Evolutionary conservation across 2,329 filamentous ascomycete genomes (phyloP), one percentile per base, ranked within the genome.

Genomic region (Diaporthe destruens): DNA sequence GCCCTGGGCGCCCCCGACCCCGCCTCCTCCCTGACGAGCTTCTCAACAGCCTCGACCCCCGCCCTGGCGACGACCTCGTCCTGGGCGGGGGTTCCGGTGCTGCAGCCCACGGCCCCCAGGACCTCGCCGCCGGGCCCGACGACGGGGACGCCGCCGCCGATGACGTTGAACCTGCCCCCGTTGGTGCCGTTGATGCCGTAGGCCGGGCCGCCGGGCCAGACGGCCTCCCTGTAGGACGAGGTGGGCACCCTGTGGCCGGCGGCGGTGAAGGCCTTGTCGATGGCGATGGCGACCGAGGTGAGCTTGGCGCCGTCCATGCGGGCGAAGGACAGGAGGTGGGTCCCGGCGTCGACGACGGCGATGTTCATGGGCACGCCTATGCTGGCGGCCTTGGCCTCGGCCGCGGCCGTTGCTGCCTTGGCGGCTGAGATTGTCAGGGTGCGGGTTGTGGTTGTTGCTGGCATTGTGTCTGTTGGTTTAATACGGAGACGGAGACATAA

Each of bases 301-400:
- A 72, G 61, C 53, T 72, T 72, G 18, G 70, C 70, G 42, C 61
- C 61, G 70, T 59, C 61, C 70, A 72, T 72, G 29, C 70, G 70
- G 16, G 53, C 12, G 61, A 72, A 72, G 32, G 51, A 42, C 16
- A 72, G 53, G 6, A 72, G 70, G 53, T 72, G 70, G 2, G 70
- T 72, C 2, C 25, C 47, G 42, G 51, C 56, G 44, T 72, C 70
- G 9, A 72, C 70, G 25, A 72, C 34, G 9, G 70, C 70, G 53
- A 72, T 72, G 61, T 72, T 72, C 70, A 72, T 72, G 20, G 70
- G 70, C 2, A 72, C 61, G 16, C 70, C 70, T 36, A 72, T 57
- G 9, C 51, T 47, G 42, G 65, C 66, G 11, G 70, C 70, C 9
- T 72, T 72, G 2, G 70, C 54, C 44, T 72, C 70, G n/a, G 42